Conservation (phyloP, 257 asterid genomes). For the Przewalskia tangutica region DNA sequence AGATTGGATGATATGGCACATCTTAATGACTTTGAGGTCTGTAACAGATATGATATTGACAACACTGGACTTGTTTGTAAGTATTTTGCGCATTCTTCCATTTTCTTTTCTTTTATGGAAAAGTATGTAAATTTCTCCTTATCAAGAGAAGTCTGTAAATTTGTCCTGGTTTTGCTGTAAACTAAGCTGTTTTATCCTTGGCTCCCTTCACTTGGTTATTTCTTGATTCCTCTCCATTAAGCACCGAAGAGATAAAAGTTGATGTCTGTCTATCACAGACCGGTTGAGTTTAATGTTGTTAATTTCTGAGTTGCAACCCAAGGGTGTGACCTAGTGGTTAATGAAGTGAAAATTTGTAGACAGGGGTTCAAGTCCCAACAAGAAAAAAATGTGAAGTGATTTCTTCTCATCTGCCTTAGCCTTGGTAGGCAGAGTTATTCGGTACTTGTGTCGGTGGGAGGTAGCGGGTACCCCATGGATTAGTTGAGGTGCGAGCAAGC, state of each 20-base stretch:
- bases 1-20: conserved; percentile 64
- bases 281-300: not conserved
- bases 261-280: not conserved
- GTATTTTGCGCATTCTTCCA: not conserved
- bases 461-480: not conserved
- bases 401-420: not conserved
- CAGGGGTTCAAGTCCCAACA: not conserved
- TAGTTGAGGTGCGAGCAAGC: not conserved
- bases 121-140: not conserved
- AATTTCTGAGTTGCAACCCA: not conserved
- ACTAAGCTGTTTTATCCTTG: not conserved
- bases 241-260: not conserved
- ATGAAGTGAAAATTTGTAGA: not conserved
- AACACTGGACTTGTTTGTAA: conserved; percentile 87
- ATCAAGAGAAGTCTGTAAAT: no score
- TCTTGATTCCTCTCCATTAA: not conserved
- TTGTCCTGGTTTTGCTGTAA: not conserved
- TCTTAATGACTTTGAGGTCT: conserved; percentile 63
- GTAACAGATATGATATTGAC: conserved; percentile 63
- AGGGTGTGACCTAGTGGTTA: not conserved
- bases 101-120: not conserved
- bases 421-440: not conserved
- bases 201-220: not conserved
- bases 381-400: not conserved
- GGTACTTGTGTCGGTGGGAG: not conserved